Base-by-base conservation (phyloP, 495 filamentous ascomycete genomes). In the Schizothecium vesticola region DNA sequence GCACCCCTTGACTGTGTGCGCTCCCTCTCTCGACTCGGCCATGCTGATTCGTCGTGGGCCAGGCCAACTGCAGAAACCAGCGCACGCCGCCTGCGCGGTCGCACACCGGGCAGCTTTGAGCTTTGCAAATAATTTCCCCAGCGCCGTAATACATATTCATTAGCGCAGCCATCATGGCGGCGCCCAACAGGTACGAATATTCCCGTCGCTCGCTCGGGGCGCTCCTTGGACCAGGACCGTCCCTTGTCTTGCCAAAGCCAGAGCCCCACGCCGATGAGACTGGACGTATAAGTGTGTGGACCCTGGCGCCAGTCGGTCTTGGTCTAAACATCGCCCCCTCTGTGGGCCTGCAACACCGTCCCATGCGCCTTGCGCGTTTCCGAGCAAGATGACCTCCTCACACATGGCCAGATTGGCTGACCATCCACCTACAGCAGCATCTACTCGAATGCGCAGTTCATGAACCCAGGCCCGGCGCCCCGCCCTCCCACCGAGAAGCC, bases 401-500 rank as follows among this genome's bases (percentile, higher is more conserved):
- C 19, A n/a, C 63, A 23, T 69, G 33, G 63, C 29, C 19, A 51
- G 29, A 51, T n/a, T n/a, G 43, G 43, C 43, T 51, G 43, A 51
- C 43, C 43, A 51, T 51, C 43, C 43, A 51, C 43, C 59, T 56
- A 57, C 66, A 71, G 73, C 72, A 88, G 86, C 71, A 81, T 87
- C 73, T 92, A 91, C 78, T 81, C 86, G 59, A 81, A 83, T 67
- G 86, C 86, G 74, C 88, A 90, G 77, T 99, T 99, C 81, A 95
- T 97, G 91, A 98, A 97, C 76, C 93, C 95, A 66, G 92, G 95
- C 61, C 94, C 95, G 59, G 94, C 95, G 65, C 95, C 95, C 58
- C 88, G 90, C 69, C 95, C 95, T 59, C 95, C 95, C 16, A 89
- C 88, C 55, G 91, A 94, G 72, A 89, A 91, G 67, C 91, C 92